Conservation (phyloP, 208 protist species). For the Trypanosoma congolense region DNA sequence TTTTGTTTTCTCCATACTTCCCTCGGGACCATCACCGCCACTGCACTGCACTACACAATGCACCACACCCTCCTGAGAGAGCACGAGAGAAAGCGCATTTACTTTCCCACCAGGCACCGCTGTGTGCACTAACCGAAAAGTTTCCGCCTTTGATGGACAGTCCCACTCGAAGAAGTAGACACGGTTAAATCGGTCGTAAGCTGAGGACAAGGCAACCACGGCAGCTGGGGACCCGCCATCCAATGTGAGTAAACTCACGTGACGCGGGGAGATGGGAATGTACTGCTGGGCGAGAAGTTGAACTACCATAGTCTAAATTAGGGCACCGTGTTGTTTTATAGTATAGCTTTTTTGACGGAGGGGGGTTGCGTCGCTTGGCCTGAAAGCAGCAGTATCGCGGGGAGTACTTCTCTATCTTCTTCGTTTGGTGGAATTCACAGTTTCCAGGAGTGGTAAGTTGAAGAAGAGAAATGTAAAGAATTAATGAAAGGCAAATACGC, state of each 20-base stretch:
- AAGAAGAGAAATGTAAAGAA: too few species aligned
- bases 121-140: slow-evolving; percentile 16
- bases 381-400: too few species aligned
- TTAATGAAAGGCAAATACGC: too few species aligned
- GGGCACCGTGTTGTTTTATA: not conserved
- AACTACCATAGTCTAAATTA: slow-evolving; percentile 4
- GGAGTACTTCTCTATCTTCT: too few species aligned
- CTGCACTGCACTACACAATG: slow-evolving; percentile 46
- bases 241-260: slow-evolving; percentile 16
- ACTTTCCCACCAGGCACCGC: slow-evolving; percentile 20
- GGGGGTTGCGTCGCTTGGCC: too few species aligned
- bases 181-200: slow-evolving; percentile 18
- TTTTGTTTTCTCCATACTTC: not conserved
- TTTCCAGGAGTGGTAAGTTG: too few species aligned
- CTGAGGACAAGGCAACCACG: slow-evolving; percentile 16
- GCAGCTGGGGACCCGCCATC: slow-evolving; percentile 15
- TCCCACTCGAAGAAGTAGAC: slow-evolving; percentile 28
- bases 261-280: slow-evolving; percentile 21
- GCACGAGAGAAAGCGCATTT: slow-evolving; percentile 17
- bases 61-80: slow-evolving; percentile 36
- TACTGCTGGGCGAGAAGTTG: slow-evolving; percentile 26
- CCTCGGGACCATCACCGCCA: too few species aligned
- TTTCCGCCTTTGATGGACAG: slow-evolving; percentile 8
- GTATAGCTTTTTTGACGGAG: not conserved
- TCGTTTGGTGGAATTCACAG: too few species aligned